These are phyloP conservation scores for Pichia ethanolica DNA, from an alignment of 805 yeast genomes.

Conservation along the genomic window DNA sequence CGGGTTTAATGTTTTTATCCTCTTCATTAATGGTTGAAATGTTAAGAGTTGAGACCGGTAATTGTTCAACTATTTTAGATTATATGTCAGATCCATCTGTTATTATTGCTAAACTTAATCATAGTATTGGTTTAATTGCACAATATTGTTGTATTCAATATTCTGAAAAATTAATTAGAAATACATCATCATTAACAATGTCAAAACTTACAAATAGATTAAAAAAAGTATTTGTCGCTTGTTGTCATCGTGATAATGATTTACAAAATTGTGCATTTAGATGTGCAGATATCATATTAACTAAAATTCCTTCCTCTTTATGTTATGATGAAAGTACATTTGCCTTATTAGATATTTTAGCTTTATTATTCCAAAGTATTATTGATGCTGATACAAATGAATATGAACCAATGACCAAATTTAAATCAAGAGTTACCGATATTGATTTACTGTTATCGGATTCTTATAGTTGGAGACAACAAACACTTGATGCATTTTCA, in stretches of 20 bases:
- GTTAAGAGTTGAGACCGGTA: constrained; percentile 71
- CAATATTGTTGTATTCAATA: constrained; percentile 51
- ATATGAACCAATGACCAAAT: constrained; percentile 76
- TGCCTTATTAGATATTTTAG: constrained; percentile 73
- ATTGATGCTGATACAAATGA: constrained; percentile 77
- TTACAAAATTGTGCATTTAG: constrained; percentile 75
- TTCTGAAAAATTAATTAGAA: constrained; percentile 46
- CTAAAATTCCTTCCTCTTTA: constrained; percentile 64
- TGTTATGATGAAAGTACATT: constrained; percentile 69
- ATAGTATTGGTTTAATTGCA: constrained; percentile 59
- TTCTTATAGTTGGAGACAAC: constrained; percentile 64
- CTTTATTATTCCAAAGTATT: constrained; percentile 69
- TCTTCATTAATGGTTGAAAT: constrained; percentile 75
- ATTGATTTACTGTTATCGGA: constrained; percentile 61
- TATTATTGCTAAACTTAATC: constrained; percentile 57
- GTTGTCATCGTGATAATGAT: constrained; percentile 71
- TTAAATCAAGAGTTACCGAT: constrained; percentile 36
- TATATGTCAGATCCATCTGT: constrained; percentile 87
- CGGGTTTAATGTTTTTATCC: constrained; percentile 81
- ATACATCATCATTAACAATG: constrained; percentile 47
- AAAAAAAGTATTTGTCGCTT: constrained; percentile 53
- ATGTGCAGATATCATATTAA: constrained; percentile 63
- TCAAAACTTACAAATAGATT: constrained; percentile 60
- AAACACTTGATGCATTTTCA: constrained; percentile 54
- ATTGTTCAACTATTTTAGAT: constrained; percentile 65